phyloP scores from a whole-genome alignment of 345 rosid genomes.

The Gossypium mustelinum region DNA sequence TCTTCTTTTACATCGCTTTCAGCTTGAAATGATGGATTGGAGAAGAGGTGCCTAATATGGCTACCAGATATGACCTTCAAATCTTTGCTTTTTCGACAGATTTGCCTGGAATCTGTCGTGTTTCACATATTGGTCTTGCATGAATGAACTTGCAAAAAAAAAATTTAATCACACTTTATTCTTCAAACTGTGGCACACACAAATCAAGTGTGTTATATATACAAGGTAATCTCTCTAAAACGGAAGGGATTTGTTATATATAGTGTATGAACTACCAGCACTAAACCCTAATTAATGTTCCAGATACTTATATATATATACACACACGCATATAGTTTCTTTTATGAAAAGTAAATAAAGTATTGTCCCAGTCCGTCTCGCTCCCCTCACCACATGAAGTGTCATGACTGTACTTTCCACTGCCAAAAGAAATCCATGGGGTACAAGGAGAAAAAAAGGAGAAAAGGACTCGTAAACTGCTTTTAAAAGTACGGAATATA shows the following conservation, averaged over 20 bases:
- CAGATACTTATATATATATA: background rate
- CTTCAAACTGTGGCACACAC: background rate
- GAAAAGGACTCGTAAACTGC: conserved; percentile 2
- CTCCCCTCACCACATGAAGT: background rate
- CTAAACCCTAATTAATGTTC: background rate
- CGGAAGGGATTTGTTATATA: background rate
- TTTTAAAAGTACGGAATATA: background rate
- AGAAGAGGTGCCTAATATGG: background rate
- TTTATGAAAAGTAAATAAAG: background rate
- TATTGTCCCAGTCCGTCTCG: background rate
- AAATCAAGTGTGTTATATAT: background rate
- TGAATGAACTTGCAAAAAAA: background rate
- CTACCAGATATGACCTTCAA: background rate
- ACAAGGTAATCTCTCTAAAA: background rate
- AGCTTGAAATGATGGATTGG: background rate
- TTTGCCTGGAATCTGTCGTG: background rate
- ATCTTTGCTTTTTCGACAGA: conserved; percentile 1
- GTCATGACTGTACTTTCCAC: background rate
- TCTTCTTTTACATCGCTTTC: background rate
- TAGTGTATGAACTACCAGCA: background rate
- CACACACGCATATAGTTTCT: too few species aligned
- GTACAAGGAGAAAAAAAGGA: background rate
- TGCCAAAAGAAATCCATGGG: background rate
- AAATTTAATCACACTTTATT: background rate
- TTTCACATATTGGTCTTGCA: background rate